Percentiles rank a stretch among this genome's conserved stretches.
These are phyloP conservation scores for Picea engelmannii DNA, from an alignment of 83 land plant genomes.

Conservation along the genomic window DNA sequence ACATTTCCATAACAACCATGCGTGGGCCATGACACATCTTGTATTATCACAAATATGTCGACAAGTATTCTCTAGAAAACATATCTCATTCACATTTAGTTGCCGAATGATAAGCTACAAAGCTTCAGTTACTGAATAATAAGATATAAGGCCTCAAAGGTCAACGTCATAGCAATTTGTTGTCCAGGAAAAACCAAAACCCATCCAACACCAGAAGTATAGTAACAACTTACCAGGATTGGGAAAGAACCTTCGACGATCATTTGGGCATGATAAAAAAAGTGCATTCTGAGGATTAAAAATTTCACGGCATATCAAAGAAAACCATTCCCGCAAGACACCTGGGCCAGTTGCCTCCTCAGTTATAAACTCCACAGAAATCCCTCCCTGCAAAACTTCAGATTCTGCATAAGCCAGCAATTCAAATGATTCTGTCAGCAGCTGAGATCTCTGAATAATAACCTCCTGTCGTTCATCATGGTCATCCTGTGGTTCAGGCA, in stretches of 20 bases:
- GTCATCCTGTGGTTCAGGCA: slow-evolving; percentile 90
- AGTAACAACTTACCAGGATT: slow-evolving; percentile 71
- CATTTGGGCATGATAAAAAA: slow-evolving; percentile 85
- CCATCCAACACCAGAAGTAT: neutral
- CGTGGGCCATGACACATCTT: neutral
- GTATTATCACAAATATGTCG: neutral
- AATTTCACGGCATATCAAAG: slow-evolving; percentile 80
- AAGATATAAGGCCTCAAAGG: neutral
- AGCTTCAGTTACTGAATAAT: too few species aligned
- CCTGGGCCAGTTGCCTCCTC: slow-evolving; percentile 99
- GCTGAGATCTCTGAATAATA: slow-evolving; percentile 73
- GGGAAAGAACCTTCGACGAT: slow-evolving; percentile 83
- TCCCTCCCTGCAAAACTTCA: slow-evolving; percentile 60
- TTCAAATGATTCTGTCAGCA: slow-evolving; percentile 83
- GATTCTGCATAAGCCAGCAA: slow-evolving; percentile 59
- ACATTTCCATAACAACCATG: neutral
- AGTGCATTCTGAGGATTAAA: slow-evolving; percentile 87
- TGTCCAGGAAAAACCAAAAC: neutral
- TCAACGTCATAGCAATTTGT: neutral
- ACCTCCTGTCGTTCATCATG: slow-evolving; percentile 89
- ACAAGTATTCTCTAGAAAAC: neutral
- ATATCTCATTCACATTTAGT: neutral
- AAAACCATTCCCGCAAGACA: slow-evolving; percentile 94
- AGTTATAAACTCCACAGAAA: slow-evolving; percentile 87
- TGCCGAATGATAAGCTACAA: too few species aligned